Evolutionary conservation across 495 filamentous ascomycete species (phyloP), one percentile per base, ranked within the genome.

Genomic region (Aspergillus cavernicola): DNA sequence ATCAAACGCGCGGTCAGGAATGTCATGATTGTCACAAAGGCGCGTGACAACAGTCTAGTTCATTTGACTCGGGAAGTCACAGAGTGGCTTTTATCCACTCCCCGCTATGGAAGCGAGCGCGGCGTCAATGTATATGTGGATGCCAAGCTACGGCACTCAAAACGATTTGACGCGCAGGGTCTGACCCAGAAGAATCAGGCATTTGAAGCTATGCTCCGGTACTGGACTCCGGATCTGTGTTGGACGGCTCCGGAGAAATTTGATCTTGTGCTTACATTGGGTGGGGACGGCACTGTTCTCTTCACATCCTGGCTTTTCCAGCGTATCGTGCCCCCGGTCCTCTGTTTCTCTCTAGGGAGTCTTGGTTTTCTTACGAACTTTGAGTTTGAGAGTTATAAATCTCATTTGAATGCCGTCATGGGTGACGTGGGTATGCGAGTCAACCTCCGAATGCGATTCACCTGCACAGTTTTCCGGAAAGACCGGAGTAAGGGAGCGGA

Each of bases 21-120:
- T 66, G 82, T 98, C 52, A 95, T 98, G 90, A 91, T 98, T 58
- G 82, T 98, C 24, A 98, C 95, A 52, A 98, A 97, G 69, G 91
- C 95, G 20, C 80, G 89, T 39, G 95, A 98, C 66, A 96, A 96
- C 60, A 81, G 85, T 36, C 74, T 98, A 32, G 89, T 97, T 11
- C 76, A 82, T 54, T 74, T 96, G 61, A 98, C 93, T 1, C 83
- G 90, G 39, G 87, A 95, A 60, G 73, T 98, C 43, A 73, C 91
- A 13, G 80, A 85, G 59, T 98, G 91, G 89, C 75, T 98, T 6
- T 76, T 98, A 41, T 82, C 78, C 53, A 95, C 90, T 12, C 87
- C 89, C 4, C 80, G 91, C 9, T 92, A 95, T 62, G 86, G 87
- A 37, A 87, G 79, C 33, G 82, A 92, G 46, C 53, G 87, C 7